Evolutionary conservation across 148 eudicot genomes (phyloP).

Genomic region (Heliosperma pusillum): DNA sequence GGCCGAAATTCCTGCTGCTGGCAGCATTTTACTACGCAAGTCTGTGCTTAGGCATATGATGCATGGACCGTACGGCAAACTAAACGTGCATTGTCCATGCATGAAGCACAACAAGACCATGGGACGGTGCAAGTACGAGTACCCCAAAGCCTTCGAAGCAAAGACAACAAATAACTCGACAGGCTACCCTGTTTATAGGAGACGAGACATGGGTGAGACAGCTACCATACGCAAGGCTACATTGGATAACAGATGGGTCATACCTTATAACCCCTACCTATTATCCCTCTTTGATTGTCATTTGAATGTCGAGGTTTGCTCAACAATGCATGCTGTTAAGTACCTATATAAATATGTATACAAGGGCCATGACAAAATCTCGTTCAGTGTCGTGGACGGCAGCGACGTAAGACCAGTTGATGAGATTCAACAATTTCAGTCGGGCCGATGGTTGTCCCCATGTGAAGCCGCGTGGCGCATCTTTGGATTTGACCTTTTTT

Average conservation of each 20-base stretch:
- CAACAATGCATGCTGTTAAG: neutral
- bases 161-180: neutral
- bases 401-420: neutral
- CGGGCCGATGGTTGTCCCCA: neutral
- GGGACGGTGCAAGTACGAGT: neutral
- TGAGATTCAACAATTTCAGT: neutral
- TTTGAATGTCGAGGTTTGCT: neutral
- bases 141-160: neutral
- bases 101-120: neutral
- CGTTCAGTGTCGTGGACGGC: neutral
- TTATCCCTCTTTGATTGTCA: neutral
- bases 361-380: neutral
- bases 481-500: neutral
- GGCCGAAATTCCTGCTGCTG: neutral
- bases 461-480: neutral
- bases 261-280: neutral
- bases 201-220: neutral
- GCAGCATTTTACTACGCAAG: neutral
- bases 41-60: too few relatives aligned
- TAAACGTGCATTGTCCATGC: neutral
- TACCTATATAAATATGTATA: neutral
- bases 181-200: neutral
- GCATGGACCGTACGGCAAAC: too few relatives aligned
- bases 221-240: neutral
- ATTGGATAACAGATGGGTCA: neutral